phyloP scores from a whole-genome alignment of 192 early-diverging fungal genomes.

The Haplosporangium gracile region DNA sequence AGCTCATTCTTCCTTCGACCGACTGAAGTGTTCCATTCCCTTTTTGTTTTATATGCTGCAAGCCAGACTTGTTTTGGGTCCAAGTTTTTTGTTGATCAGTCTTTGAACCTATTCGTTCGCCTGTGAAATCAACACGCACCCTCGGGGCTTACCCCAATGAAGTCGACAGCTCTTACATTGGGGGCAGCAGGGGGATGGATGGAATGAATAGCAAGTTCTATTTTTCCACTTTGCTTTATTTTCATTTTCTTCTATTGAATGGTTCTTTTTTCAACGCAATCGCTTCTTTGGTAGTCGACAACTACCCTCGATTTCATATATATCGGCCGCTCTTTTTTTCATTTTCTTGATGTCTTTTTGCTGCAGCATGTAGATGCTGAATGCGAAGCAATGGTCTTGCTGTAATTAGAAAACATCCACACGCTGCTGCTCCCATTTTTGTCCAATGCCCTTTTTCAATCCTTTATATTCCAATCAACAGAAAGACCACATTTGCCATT shows the following conservation, averaged over 20 bases:
- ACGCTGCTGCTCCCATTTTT: background rate
- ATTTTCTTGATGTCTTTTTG: constrained; percentile 2
- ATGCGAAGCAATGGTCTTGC: background rate
- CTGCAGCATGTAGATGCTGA: background rate
- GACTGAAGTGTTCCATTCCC: too few species aligned
- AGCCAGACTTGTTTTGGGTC: background rate
- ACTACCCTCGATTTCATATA: background rate
- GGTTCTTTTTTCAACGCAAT: background rate
- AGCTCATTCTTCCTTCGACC: background rate
- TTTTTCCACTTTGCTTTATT: background rate
- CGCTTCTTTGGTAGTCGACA: background rate
- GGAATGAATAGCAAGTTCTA: background rate
- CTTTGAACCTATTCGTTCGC: background rate
- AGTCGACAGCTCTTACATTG: background rate
- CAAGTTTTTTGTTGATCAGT: background rate
- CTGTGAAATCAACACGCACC: constrained; percentile 24
- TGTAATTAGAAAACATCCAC: background rate
- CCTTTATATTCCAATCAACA: background rate
- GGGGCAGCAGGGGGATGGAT: background rate
- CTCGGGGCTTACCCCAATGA: constrained; percentile 10
- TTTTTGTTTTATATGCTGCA: too few species aligned
- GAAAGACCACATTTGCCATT: background rate
- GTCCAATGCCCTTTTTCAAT: background rate
- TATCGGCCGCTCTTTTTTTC: too few species aligned
- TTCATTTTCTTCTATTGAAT: background rate